Evolutionary conservation across 1,284 basidiomycete species (phyloP).

Genomic region (Polyporus tsugae): DNA sequence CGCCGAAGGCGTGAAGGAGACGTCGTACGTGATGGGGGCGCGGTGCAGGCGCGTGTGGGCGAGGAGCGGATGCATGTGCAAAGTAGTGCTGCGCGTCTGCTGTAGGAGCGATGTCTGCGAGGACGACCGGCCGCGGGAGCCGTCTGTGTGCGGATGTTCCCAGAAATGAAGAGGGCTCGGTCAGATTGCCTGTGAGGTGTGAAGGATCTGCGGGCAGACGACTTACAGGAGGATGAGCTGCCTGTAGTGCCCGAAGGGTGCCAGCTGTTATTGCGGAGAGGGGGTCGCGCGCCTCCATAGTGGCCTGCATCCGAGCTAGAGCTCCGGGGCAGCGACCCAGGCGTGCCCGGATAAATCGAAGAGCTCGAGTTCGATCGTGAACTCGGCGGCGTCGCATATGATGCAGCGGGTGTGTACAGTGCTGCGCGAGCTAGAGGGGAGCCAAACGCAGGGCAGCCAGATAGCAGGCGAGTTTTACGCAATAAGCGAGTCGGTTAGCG

Average conservation of each 20-base stretch:
- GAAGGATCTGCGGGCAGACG: conserved; percentile 7
- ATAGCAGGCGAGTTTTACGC: not conserved
- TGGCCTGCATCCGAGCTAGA: conserved; percentile 42
- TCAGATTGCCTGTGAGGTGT: conserved; percentile 11
- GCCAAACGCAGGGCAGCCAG: conserved; percentile 11
- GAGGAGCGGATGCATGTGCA: conserved; percentile 71
- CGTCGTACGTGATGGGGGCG: conserved; percentile 69
- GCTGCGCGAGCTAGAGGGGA: conserved; percentile 27
- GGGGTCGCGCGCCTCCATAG: conserved; percentile 43
- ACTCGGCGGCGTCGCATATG: conserved; percentile 44
- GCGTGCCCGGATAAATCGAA: conserved; percentile 48
- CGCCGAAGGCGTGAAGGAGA: conserved; percentile 63
- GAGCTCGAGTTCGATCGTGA: conserved; percentile 59
- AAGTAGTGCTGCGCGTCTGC: conserved; percentile 49
- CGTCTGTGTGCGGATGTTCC: conserved; percentile 21
- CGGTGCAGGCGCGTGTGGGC: conserved; percentile 60
- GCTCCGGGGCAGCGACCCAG: conserved; percentile 36
- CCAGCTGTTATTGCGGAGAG: conserved; percentile 54
- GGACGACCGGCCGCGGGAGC: conserved; percentile 33
- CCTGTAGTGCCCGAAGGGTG: conserved; percentile 48
- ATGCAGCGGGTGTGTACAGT: conserved; percentile 38
- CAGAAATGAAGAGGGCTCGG: not conserved
- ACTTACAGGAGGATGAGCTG: conserved; percentile 45
- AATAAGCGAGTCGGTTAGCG: conserved; percentile 12
- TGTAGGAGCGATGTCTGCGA: conserved; percentile 42